Evolutionary conservation across 2,329 filamentous ascomycete genomes (phyloP), one percentile per base, ranked within the genome.

Genomic region (Leptographium flavum): DNA sequence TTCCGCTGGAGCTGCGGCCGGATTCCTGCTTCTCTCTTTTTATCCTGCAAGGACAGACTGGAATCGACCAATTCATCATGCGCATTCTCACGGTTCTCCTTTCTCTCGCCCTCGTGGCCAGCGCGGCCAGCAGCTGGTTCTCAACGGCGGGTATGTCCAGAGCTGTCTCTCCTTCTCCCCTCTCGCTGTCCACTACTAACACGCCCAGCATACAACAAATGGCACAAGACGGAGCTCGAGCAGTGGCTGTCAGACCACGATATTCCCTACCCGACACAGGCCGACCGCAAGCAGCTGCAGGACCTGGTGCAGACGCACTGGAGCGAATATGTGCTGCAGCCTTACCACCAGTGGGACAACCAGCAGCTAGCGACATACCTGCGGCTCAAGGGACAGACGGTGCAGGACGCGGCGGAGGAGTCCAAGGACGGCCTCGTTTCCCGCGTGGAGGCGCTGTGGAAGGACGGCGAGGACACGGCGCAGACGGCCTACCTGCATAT

Each of bases 221-320:
- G 92, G 92, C 90, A 96, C 57, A 82, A 96, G 70, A 94, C 86
- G 21, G 92, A 98, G 72, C 78, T 98, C 27, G 90, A 98, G 69
- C 79, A 88, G 57, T 98, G 92, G 92, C 79, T 98, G 42, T 84
- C 84, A 27, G 92, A 98, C 60, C 76, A 96, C 66, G 78, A 88
- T 61, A 73, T 98, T 47, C 87, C 90, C 10, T 87, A 95, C 62
- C 87, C 92, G n/a, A 81, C 78, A 11, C 79, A 88, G 11, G 79
- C 90, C 41, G 87, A 95, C 64, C 87, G 92, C 58, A 94, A 92
- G 66, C 87, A 94, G 54, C 79, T 98, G n/a, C 84, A 94, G 65
- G 80, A 80, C 50, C 68, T 93, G n/a, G 83, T 96, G 52, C 81
- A 87, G 65, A 74, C 79, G 57, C 88, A 94, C 68, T 98, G 92